Base-by-base conservation (phyloP, 1,284 basidiomycete genomes). In the Bjerkandera adusta region DNA sequence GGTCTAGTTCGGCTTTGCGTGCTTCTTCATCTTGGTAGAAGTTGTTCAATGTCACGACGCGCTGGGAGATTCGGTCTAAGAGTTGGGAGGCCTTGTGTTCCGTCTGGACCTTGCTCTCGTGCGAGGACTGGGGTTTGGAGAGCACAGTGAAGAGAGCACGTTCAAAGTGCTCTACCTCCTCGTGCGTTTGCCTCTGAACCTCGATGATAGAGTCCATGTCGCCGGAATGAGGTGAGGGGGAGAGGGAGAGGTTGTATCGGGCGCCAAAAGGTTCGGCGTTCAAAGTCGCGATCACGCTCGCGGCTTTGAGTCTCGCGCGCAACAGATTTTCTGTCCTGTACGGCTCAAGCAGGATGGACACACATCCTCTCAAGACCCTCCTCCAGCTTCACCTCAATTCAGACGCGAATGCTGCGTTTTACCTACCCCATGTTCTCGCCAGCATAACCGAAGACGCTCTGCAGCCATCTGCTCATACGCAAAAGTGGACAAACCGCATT, bases 111-210 rank as follows among this genome's bases (percentile, higher is more conserved):
- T 76, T 76, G 38, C 68, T 65, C 58, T 88, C 83, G 57, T 89
- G 87, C 5, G 76, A 73, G 5, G 74, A 57, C 50, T 76, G 70
- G 39, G 74, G 77, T 46, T 84, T 75, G 7, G 88, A 86, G 22
- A 90, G 76, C 1, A 89, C 69, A 2, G 78, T 80, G 54, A 84
- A 86, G 7, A 90, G 74, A 3, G 81, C 85, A 38, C 77, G 71
- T 58, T 89, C 90, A 57, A 94, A 92, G 49, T 91, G 83, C 71
- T 99, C 96, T 22, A 92, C 79, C 68, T 97, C 95, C 71, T 98
- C 94, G 68, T 98, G 95, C 7, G 86, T 90, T 58, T 94, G 92
- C 36, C 96, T 83, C 61, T 95, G 91, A 21, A 91, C 77, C 69
- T 99, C 96, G 64, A 97, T 77, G 59, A 93, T 76, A 41, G 92